Evolutionary conservation across 2,329 filamentous ascomycete species (phyloP).

Genomic region (Fonsecaea monophora): DNA sequence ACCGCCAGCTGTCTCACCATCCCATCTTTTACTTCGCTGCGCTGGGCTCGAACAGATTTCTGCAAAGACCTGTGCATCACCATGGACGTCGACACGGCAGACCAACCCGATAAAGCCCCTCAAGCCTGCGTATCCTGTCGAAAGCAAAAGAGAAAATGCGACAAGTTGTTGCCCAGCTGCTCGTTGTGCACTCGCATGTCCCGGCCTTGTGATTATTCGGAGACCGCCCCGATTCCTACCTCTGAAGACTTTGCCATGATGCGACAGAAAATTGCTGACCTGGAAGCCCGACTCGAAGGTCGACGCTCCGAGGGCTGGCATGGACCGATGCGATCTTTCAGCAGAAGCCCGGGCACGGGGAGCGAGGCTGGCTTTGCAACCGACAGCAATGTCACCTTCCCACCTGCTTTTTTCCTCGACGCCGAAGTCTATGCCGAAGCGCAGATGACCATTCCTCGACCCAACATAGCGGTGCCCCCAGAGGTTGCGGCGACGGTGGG

Average conservation of each 20-base stretch:
- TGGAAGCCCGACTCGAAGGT: slow-evolving; percentile 35
- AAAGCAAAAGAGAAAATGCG: slow-evolving; percentile 61
- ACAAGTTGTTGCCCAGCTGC: slow-evolving; percentile 59
- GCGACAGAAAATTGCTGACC: slow-evolving; percentile 36
- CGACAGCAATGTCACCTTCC: slow-evolving; percentile 30
- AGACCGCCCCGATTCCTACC: slow-evolving; percentile 28
- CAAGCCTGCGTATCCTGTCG: slow-evolving; percentile 56
- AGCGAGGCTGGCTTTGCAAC: slow-evolving; percentile 4
- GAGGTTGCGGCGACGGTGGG: slow-evolving; percentile 36
- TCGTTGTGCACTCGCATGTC: slow-evolving; percentile 52
- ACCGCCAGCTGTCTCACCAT: slow-evolving; percentile 7
- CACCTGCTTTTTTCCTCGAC: slow-evolving; percentile 39
- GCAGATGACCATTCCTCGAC: slow-evolving; percentile 29
- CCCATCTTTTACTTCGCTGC: neutral
- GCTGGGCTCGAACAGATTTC: neutral
- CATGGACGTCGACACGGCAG: slow-evolving; percentile 27
- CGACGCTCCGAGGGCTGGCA: slow-evolving; percentile 30
- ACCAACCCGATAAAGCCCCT: slow-evolving; percentile 40
- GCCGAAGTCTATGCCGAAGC: slow-evolving; percentile 33
- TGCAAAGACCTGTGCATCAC: neutral
- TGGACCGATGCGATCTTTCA: slow-evolving; percentile 30
- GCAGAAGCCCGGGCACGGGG: slow-evolving; percentile 20
- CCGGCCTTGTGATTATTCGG: slow-evolving; percentile 39
- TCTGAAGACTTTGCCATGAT: slow-evolving; percentile 36
- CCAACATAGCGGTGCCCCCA: slow-evolving; percentile 26